Conservation (phyloP, 306 rosid species). For the Morella rubra region DNA sequence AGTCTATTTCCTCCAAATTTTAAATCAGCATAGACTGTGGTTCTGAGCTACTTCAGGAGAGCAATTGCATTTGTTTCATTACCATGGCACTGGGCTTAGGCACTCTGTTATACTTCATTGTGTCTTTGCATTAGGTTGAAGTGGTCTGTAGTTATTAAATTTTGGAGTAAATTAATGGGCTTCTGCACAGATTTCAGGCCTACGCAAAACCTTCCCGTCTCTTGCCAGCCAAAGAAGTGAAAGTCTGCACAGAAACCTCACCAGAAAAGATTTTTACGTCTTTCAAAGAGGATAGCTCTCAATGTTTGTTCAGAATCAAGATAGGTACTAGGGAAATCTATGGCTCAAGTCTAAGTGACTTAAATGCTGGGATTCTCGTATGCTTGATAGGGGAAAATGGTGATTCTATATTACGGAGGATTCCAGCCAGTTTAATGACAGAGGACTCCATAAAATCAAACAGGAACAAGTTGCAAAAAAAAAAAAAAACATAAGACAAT, state of each 20-base stretch:
- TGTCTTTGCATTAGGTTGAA: constrained; percentile 1
- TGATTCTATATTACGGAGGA: constrained; percentile 69
- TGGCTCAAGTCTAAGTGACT: constrained; percentile 62
- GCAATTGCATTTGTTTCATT: too few species aligned
- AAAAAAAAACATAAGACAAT: too few species aligned
- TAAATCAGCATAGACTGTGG: too few species aligned
- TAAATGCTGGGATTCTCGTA: constrained; percentile 70
- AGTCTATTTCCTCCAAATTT: too few species aligned
- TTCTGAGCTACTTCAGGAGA: too few species aligned
- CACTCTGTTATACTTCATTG: neutral
- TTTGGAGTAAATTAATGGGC: constrained; percentile 2
- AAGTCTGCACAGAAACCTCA: constrained; percentile 39
- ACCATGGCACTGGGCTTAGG: neutral
- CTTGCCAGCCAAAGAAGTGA: constrained; percentile 63
- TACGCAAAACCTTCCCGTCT: constrained; percentile 66
- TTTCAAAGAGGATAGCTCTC: constrained; percentile 38
- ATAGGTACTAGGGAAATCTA: constrained; percentile 64
- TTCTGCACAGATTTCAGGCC: constrained; percentile 56
- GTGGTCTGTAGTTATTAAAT: constrained; percentile 1
- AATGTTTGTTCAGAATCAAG: constrained; percentile 54
- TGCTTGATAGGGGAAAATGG: constrained; percentile 28
- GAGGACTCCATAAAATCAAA: constrained; percentile 35
- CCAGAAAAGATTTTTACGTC: constrained; percentile 40
- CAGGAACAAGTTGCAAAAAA: too few species aligned
- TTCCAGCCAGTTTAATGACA: constrained; percentile 48